Conservation (phyloP, 352 stramenopile genomes). For the Globisporangium spiculum region DNA sequence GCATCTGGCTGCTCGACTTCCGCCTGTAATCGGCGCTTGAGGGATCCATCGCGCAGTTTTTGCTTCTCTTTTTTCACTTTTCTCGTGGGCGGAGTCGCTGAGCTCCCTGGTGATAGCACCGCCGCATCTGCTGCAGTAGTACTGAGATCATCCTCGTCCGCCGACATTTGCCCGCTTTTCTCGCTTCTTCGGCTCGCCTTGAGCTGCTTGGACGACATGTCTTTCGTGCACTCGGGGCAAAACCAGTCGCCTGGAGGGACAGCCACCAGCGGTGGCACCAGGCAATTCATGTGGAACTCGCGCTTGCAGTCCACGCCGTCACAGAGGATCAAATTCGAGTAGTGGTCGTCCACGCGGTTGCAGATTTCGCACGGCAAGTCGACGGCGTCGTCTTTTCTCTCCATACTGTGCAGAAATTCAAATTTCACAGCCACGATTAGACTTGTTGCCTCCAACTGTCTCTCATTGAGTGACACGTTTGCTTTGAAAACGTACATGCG, state of each 20-base stretch:
- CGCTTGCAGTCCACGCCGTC: slow-evolving; percentile 78
- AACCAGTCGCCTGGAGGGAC: slow-evolving; percentile 77
- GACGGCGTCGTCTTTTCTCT: slow-evolving; percentile 53
- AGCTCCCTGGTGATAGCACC: slow-evolving; percentile 11
- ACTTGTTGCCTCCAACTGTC: not conserved
- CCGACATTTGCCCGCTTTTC: slow-evolving; percentile 6
- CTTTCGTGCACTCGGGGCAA: slow-evolving; percentile 62
- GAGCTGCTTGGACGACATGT: slow-evolving; percentile 27
- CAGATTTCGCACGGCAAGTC: slow-evolving; percentile 83
- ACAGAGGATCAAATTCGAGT: slow-evolving; percentile 82
- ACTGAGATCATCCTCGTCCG: slow-evolving; percentile 9
- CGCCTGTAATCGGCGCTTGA: slow-evolving; percentile 58
- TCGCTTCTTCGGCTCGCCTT: slow-evolving; percentile 27
- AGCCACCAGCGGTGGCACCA: slow-evolving; percentile 55
- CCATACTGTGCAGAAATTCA: slow-evolving; percentile 44
- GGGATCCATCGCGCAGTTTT: slow-evolving; percentile 43
- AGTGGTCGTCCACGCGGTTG: slow-evolving; percentile 79
- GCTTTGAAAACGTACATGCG: slow-evolving; percentile 54
- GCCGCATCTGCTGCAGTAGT: slow-evolving; percentile 16
- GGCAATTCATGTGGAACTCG: slow-evolving; percentile 86
- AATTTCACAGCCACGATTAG: slow-evolving; percentile 6
- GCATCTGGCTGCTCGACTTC: slow-evolving; percentile 7
- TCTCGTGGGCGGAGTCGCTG: slow-evolving; percentile 20
- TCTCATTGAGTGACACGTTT: slow-evolving; percentile 1
- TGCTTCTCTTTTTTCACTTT: slow-evolving; percentile 61